phyloP scores from a whole-genome alignment of 2,329 filamentous ascomycete species.

The Apiospora phragmitis region DNA sequence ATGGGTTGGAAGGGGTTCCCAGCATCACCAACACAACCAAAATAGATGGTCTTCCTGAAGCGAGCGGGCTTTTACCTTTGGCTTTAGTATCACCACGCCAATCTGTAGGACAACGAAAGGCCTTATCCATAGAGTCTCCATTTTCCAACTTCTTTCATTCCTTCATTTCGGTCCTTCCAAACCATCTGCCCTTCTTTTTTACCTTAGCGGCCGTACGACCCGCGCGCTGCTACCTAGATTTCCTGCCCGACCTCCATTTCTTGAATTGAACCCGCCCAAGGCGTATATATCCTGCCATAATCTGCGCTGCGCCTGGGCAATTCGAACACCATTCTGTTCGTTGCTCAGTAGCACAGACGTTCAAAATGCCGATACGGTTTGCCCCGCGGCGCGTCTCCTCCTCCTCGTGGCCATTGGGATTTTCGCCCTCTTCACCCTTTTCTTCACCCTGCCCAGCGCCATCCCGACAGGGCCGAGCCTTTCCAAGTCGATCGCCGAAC shows the following conservation, averaged over 20 bases:
- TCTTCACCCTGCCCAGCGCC: slow-evolving; percentile 51
- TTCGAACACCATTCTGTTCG: slow-evolving; percentile 4
- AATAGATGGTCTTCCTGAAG: background rate
- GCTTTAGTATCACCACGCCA: background rate
- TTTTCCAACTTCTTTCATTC: slow-evolving; percentile 3
- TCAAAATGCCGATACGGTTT: slow-evolving; percentile 50
- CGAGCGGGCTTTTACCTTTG: background rate
- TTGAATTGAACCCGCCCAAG: background rate
- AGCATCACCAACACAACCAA: background rate
- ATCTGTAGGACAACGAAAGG: background rate
- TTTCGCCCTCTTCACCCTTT: slow-evolving; percentile 54
- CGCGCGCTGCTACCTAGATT: background rate
- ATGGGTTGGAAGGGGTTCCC: background rate
- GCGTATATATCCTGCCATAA: background rate
- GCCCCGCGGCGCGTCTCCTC: slow-evolving; percentile 53
- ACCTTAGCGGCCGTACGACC: background rate
- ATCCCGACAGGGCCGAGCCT: slow-evolving; percentile 50
- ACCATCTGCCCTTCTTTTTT: background rate
- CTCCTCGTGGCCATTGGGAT: slow-evolving; percentile 52
- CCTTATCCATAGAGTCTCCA: background rate
- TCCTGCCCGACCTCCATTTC: background rate
- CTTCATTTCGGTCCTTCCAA: background rate
- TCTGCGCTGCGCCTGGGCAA: background rate
- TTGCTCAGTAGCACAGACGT: background rate
- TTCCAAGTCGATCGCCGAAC: slow-evolving; percentile 48